A percentile compares a stretch with the other conserved stretches of the same genome.
Evolutionary conservation across 192 early-diverging fungal species (phyloP).

Genomic region (Nowakowskiella sp.): DNA sequence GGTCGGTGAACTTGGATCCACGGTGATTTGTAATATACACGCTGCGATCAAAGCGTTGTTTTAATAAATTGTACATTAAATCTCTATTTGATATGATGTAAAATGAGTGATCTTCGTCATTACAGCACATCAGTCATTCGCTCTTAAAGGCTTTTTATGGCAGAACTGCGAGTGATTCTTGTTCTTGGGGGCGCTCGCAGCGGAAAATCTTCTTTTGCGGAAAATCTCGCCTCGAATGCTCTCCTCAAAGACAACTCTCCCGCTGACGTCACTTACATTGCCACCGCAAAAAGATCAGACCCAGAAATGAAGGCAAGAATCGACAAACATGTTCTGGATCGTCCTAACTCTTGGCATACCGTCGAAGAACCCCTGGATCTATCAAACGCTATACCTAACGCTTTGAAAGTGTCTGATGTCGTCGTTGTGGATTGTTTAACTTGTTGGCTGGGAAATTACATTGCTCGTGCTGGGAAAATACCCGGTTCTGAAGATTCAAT

Average conservation of each 20-base stretch:
- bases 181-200: constrained; percentile 18
- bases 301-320: constrained; percentile 19
- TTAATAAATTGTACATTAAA: too few relatives aligned
- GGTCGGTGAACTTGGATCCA: too few relatives aligned
- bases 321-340: constrained; percentile 10
- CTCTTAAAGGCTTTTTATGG: too few relatives aligned
- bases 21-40: too few relatives aligned
- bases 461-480: constrained; percentile 8
- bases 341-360: neutral
- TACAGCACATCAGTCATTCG: too few relatives aligned
- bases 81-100: too few relatives aligned
- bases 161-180: constrained; percentile 9
- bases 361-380: neutral
- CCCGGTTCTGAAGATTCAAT: constrained; percentile 3
- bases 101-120: too few relatives aligned
- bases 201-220: constrained; percentile 24
- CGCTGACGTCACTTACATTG: constrained; percentile 5
- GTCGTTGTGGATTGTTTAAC: constrained; percentile 23
- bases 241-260: constrained; percentile 1
- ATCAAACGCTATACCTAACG: constrained; percentile 3
- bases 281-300: constrained; percentile 16
- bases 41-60: too few relatives aligned
- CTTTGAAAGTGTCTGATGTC: neutral
- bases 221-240: constrained; percentile 11
- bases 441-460: constrained; percentile 19